Evolutionary conservation across 208 protist genomes (phyloP), one percentile per base, ranked within the genome.

Genomic region (Strigomonas culicis): DNA sequence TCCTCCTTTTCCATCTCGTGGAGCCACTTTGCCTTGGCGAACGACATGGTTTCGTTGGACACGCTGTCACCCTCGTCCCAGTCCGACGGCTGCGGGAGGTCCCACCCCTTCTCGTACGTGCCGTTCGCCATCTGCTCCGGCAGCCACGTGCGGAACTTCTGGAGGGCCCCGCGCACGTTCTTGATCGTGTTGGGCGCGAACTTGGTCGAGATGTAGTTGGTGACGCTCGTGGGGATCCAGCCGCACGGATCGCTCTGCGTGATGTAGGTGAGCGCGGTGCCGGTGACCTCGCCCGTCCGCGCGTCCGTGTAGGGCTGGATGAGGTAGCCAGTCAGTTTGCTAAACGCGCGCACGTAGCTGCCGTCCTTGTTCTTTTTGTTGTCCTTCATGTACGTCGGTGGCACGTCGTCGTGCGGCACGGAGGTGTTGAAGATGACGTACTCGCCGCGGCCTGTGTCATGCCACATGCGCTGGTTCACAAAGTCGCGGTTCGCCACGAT

Each of bases 341-440:
- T 91, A 7, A 76, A 75, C 2, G 77, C 86, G 25, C 92, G 83
- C 32, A 93, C 80, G 24, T 77, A 86, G 24, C 22, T 65, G 24
- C 68, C 70, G 36, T 77, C 19, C 49, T 82, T 63, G 59, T 71
- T 47, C 53, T 78, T 30, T 63, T 77, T 30, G 3, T 76, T 70
- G 4, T 34, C 31, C 13, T 71, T 70, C 52, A 89, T 68, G 58
- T 83, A 90, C 11, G 72, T 70, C 57, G 72, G 27, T 0, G 86
- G 82, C 49, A 86, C 75, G 21, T 32, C 58, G n/a, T 30, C 1
- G 69, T 93, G 85, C 27, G 84, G 85, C n/a, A 94, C 89, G 39
- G 82, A 82, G 10, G 84, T 94, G 68, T 97, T 97, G 66, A 94
- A 93, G 58, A 97, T 97, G 30, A 94, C 73, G 61, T 86, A 97